Evolutionary conservation across 768 basidiomycete species (phyloP).

Genomic region (Phanerochaete sordida): DNA sequence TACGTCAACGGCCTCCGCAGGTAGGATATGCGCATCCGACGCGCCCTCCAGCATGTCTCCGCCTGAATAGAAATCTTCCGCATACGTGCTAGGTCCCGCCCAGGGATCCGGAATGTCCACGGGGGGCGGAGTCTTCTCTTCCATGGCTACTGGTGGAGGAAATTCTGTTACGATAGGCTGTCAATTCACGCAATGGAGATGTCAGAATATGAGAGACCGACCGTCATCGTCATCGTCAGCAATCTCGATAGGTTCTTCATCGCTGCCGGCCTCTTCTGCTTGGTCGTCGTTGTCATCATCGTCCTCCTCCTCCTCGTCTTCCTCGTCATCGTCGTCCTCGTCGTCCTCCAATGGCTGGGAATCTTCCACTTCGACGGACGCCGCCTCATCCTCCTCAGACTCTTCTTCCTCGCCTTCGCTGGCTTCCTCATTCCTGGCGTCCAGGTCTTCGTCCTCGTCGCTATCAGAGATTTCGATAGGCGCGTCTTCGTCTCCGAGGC

Average conservation of each 20-base stretch:
- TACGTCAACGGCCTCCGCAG: slow-evolving; percentile 17
- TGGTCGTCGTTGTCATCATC: slow-evolving; percentile 46
- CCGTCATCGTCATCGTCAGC: slow-evolving; percentile 13
- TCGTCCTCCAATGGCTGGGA: slow-evolving; percentile 5
- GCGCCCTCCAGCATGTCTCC: slow-evolving; percentile 29
- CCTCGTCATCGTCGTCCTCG: slow-evolving; percentile 4
- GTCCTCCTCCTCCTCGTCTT: slow-evolving; percentile 22
- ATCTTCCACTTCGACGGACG: slow-evolving; percentile 12
- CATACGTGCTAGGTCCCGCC: slow-evolving; percentile 35
- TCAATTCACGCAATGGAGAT: neutral
- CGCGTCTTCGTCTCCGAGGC: slow-evolving; percentile 6
- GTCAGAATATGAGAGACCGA: neutral
- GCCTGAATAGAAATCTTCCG: slow-evolving; percentile 43
- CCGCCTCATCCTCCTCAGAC: neutral
- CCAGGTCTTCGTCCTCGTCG: slow-evolving; percentile 8
- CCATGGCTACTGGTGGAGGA: neutral
- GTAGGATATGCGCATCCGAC: slow-evolving; percentile 28
- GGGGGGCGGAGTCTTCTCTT: slow-evolving; percentile 9
- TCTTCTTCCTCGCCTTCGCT: neutral
- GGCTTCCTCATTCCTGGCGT: neutral
- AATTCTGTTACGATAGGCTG: slow-evolving; percentile 3
- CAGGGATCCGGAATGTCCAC: slow-evolving; percentile 38
- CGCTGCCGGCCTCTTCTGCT: slow-evolving; percentile 23
- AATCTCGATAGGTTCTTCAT: slow-evolving; percentile 7
- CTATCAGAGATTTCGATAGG: slow-evolving; percentile 12